Evolutionary conservation across 2,329 filamentous ascomycete genomes (phyloP), one percentile per base, ranked within the genome.

Genomic region (Fusarium sp.): DNA sequence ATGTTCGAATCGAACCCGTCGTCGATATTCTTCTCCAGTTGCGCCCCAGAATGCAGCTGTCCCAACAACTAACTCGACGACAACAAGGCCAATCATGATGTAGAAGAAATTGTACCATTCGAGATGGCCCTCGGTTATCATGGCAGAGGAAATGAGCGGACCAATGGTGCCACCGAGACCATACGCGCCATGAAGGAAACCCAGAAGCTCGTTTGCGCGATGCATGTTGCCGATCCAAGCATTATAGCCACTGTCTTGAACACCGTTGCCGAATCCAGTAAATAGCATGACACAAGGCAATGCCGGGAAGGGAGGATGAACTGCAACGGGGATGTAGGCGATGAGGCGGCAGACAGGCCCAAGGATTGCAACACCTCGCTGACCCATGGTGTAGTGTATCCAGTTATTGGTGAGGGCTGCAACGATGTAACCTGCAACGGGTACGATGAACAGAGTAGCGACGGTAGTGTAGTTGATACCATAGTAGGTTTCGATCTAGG

Each of bases 101-200:
- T 93, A 94, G 78, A 93, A 95, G 78, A 91, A 94, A 13, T 83
- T 83, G 72, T 90, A 93, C 93, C 93, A 96, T 0, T 82, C 82
- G 51, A 91, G 75, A 6, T 80, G 70, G 0, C 81, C 88, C 67
- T 88, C 88, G 0, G 90, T 89, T 36, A 94, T 87, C 87, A 95
- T 89, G 6, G 87, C 85, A 0, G 92, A 94, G 2, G 92, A 91
- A 62, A 94, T 84, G 8, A 94, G 77, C 0, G 92, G 92, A 5
- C 86, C 84, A 14, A 94, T 81, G 0, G 91, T 90, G 2, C 89
- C 92, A 1, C 92, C 92, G 0, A 92, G 73, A 1, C 91, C 91
- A 73, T 94, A 95, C 38, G 87, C 87, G 1, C 87, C 91, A 76
- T 94, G 92, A 26, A 94, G 79, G 61, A 94, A 84, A 1, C 92